Evolutionary conservation across 2,329 filamentous ascomycete species (phyloP), one percentile per base, ranked within the genome.

Genomic region (Phaeosphaeria sp.): DNA sequence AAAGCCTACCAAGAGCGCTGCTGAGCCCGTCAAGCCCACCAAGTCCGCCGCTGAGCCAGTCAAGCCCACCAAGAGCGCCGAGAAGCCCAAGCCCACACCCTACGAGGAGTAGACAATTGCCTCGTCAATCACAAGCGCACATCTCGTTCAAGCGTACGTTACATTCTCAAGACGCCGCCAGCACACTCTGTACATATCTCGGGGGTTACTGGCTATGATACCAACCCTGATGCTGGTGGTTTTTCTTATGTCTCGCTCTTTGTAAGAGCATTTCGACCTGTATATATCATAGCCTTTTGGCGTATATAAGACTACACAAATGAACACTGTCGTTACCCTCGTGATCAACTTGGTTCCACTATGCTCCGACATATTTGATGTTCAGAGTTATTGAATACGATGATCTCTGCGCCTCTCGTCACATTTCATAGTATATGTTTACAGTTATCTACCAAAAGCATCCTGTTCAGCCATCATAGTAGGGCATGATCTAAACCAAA

Each of bases 71-170:
- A 30, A 30, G 25, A 55, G 54, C 36, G 27, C 44, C 9, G 45
- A 21, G 11, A 20, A 25, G 30, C 61, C 61, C 15, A 64, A 57
- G 36, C 49, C 61, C 13, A 59, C 55, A 18, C 44, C 47, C 21
- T 54, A 60, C 18, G 56, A 59, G 8, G 59, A 36, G 1, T 59
- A 57, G 42, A 21, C n/a, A 59, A 4, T n/a, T 33, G n/a, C 8
- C 9, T 18, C n/a, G 6, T 33, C 11, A 25, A 18, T 8, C 27
- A 48, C 11, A 17, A 33, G 46, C 3, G 46, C 13, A 9, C 25
- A 3, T 9, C 36, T 20, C 30, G n/a, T 30, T n/a, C 27, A 17
- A 6, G 18, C n/a, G 13, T 6, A 17, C 20, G 21, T 13, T 15
- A 33, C 27, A 21, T 18, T 36, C 27, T 36, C 46, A 22, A 13